Evolutionary conservation across 2,329 filamentous ascomycete species (phyloP), one percentile per base, ranked within the genome.

Genomic region (Colletotrichum cordylinicola): DNA sequence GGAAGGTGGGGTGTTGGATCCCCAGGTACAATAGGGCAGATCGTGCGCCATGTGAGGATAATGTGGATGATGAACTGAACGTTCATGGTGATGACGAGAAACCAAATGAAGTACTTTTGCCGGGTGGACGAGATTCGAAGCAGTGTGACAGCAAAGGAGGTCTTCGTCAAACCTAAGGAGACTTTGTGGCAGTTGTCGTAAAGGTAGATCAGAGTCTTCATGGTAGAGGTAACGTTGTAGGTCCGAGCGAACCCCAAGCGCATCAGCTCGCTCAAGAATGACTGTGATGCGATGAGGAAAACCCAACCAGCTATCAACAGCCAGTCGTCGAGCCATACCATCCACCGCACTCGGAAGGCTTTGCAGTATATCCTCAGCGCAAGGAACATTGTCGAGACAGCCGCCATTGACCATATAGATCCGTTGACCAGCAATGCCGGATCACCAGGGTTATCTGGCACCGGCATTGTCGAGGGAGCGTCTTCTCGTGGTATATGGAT

Each of bases 21-120:
- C 29, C 29, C 29, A 31, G 29, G 5, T 61, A 56, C 73, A 18
- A 68, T 62, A 39, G 67, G 67, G 75, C 80, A 84, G 6, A 74
- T 70, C 70, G 80, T 81, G 31, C 79, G 64, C 78, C 79, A 83
- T 6, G 79, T 77, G 39, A 81, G 78, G 6, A 82, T 62, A 35
- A 78, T 78, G 43, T 78, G 80, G 7, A 81, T 61, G 1, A 78
- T 78, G 68, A 84, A 76, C 29, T 80, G 72, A 1, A 82, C n/a
- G 72, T 84, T 84, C 67, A 84, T 78, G 12, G 80, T 81, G 6
- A 82, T 27, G 48, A 85, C 82, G n/a, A 82, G 78, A 52, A 80
- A 80, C 83, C 83, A 84, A 3, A 72, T 67, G 35, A 81, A 76
- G 48, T 78, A 80, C 5, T 37, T 29, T 16, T 67, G 52, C 62